Evolutionary conservation across 176 grass and related monocot genomes (phyloP), one percentile per base, ranked within the genome.

Genomic region (Saccharum officinarum): DNA sequence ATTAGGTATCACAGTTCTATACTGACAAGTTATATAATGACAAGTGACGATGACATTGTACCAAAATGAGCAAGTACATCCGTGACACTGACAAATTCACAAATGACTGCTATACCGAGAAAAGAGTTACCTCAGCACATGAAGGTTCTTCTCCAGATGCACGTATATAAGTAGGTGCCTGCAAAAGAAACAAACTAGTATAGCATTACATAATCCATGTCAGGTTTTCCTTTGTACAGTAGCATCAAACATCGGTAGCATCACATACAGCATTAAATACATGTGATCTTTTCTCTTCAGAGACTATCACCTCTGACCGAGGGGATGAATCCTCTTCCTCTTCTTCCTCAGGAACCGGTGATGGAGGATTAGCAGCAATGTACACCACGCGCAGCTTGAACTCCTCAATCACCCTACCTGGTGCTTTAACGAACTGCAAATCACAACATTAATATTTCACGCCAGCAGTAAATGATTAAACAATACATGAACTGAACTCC

Each of bases 361-460:
- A 98, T 6, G 96, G 96, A 77, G 91, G 93, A 89, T 95, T 95
- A 50, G 93, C 93, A 71, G 91, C 89, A 72, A 98, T 76, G 80
- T 95, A 98, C 49, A 98, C 67, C 40, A 98, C 93, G 38, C 89
- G 83, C 78, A 95, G 42, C 88, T 98, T 95, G 70, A 87, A 94
- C 85, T 95, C 96, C 83, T 95, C 96, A 25, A 98, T 80, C 22
- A 90, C 62, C 86, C 86, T 95, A 50, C 87, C 91, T 14, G 85
- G 80, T 30, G 54, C 87, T 73, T 93, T 95, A 13, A 87, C 87
- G 82, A 98, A 98, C 96, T 95, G 38, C 41, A 83, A 36, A 68
- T 40, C 34, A 44, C 65, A 83, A 64, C 5, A 39, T 17, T 8
- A 23, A 70, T 23, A 50, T 73, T 39, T 88, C 34, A 75, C 13